Evolutionary conservation across 257 asterid species (phyloP).

Genomic region (Nicotiana tomentosiformis): DNA sequence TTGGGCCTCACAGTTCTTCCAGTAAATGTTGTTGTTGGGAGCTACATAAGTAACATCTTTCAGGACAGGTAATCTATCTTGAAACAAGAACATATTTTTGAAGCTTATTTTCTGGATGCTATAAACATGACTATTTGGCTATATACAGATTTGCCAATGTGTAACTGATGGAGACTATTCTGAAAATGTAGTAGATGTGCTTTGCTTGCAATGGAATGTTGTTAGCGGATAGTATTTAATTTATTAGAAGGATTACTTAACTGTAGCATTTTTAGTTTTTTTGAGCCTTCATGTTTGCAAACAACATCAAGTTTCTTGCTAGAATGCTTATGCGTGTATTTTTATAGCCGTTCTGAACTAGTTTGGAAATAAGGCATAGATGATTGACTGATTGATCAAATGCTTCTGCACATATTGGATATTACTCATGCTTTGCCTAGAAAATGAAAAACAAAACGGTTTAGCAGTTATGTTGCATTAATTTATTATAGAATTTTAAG

Average conservation of each 20-base stretch:
- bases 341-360: background rate
- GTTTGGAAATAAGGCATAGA: background rate
- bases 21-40: conserved; percentile 73
- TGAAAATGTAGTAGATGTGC: background rate
- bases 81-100: background rate
- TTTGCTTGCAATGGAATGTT: background rate
- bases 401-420: background rate
- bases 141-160: background rate
- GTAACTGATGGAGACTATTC: background rate
- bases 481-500: background rate
- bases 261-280: background rate
- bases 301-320: background rate
- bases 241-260: background rate
- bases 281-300: background rate
- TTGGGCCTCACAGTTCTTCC: conserved; percentile 98
- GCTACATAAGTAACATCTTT: conserved; percentile 89
- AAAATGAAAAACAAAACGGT: too few relatives aligned
- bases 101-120: background rate
- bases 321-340: background rate
- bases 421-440: background rate
- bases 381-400: background rate
- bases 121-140: background rate
- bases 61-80: conserved; percentile 72
- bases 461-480: background rate
- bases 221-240: background rate